Evolutionary conservation across 495 filamentous ascomycete genomes (phyloP), one percentile per base, ranked within the genome.

Genomic region (Trichocladium uniseriatum): DNA sequence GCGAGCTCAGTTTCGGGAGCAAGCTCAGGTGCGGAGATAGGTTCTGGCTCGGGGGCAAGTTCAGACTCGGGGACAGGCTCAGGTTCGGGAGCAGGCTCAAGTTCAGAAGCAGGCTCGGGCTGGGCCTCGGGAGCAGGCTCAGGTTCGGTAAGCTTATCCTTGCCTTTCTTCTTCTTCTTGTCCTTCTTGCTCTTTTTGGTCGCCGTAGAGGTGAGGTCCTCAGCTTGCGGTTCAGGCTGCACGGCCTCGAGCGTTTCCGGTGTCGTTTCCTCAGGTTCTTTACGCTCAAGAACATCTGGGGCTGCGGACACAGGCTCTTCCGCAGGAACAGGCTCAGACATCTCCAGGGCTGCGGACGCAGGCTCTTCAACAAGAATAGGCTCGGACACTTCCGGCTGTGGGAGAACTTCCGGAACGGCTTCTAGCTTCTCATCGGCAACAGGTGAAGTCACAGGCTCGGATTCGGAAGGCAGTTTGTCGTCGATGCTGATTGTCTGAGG

Each of bases 81-180:
- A n/a, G n/a, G n/a, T n/a, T n/a, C n/a, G n/a, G n/a, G n/a, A n/a
- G n/a, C n/a, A n/a, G n/a, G n/a, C n/a, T n/a, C n/a, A n/a, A n/a
- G n/a, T n/a, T n/a, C n/a, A n/a, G n/a, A n/a, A n/a, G n/a, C n/a
- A n/a, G n/a, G n/a, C n/a, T n/a, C n/a, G n/a, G n/a, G 19, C 5
- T n/a, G 45, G 55, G 49, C 3, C 13, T 45, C 21, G 63, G 31
- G 58, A 20, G 32, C 49, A 37, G 58, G 48, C 35, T 45, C 45
- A 52, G 52, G 45, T 37, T 59, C 52, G 15, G 24, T 48, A 18
- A 55, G 56, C n/a, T 55, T 43, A 34, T 58, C 48, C 35, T 52
- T 56, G 35, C 43, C 53, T 38, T 60, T 59, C 43, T 50, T 50
- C 52, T 61, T 58, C 47, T 67, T 68, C 49, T 69, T 63, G 54